Evolutionary conservation across 768 basidiomycete species (phyloP).

Genomic region (Roridomyces roridus): DNA sequence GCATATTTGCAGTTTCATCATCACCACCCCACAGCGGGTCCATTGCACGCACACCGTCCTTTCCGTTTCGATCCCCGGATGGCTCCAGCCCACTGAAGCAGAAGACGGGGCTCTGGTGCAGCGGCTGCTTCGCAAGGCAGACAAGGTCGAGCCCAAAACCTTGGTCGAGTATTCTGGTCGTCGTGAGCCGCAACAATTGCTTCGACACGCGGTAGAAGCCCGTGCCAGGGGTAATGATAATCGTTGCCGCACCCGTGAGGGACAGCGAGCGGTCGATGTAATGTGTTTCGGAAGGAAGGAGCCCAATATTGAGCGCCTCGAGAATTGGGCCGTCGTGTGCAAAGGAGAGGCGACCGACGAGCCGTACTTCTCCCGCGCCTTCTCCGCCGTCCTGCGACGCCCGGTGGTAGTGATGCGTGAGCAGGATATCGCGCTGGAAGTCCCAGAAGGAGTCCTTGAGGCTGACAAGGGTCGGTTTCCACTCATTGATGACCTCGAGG

Average conservation of each 20-base stretch:
- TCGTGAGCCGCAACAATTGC: slow-evolving; percentile 87
- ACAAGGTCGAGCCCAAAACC: slow-evolving; percentile 91
- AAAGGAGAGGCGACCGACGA: slow-evolving; percentile 80
- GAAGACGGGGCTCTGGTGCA: slow-evolving; percentile 94
- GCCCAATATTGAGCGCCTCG: slow-evolving; percentile 90
- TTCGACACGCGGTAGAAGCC: slow-evolving; percentile 95
- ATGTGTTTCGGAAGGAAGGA: slow-evolving; percentile 93
- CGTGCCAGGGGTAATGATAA: slow-evolving; percentile 92
- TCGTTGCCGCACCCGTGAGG: slow-evolving; percentile 82
- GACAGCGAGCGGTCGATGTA: slow-evolving; percentile 95
- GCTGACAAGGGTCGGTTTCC: slow-evolving; percentile 85
- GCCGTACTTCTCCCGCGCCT: slow-evolving; percentile 60
- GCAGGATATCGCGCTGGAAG: slow-evolving; percentile 89
- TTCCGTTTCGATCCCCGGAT: slow-evolving; percentile 52
- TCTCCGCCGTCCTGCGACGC: slow-evolving; percentile 56
- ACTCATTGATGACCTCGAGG: slow-evolving; percentile 85
- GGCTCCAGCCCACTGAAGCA: slow-evolving; percentile 75
- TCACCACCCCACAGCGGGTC: slow-evolving; percentile 83
- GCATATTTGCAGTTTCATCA: slow-evolving; percentile 53
- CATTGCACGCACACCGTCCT: slow-evolving; percentile 49
- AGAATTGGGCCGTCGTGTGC: slow-evolving; percentile 97
- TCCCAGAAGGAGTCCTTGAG: slow-evolving; percentile 91
- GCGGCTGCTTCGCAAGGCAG: slow-evolving; percentile 86
- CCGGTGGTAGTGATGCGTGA: slow-evolving; percentile 89
- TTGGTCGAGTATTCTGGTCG: slow-evolving; percentile 92